A percentile compares a stretch with the other conserved stretches of the same genome.
Evolutionary conservation across 331 rosid genomes (phyloP).

Genomic region (Pyrus hybrid): DNA sequence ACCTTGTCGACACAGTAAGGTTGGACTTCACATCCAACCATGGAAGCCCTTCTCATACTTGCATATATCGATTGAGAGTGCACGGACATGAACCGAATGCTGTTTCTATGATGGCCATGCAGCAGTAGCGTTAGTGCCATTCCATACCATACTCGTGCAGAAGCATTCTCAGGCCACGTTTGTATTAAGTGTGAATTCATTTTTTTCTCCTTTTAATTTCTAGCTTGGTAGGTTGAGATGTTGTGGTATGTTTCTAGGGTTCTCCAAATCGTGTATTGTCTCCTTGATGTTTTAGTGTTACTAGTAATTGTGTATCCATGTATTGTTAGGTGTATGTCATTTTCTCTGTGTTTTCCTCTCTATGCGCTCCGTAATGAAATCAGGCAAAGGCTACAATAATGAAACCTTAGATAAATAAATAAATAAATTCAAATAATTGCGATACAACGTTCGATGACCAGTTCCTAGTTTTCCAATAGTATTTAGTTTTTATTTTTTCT

Average conservation of each 20-base stretch:
- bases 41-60: constrained; percentile 81
- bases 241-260: background rate
- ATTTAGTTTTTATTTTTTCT: too few relatives aligned
- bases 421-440: too few relatives aligned
- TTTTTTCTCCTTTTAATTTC: background rate
- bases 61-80: constrained; percentile 88
- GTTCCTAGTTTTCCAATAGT: too few relatives aligned
- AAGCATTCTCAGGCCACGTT: background rate
- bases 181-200: background rate
- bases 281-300: background rate
- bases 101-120: constrained; percentile 47
- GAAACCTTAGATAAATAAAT: too few relatives aligned
- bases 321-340: background rate
- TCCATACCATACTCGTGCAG: background rate
- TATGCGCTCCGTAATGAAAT: background rate
- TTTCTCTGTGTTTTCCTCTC: background rate
- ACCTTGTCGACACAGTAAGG: constrained; percentile 56
- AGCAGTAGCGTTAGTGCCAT: constrained; percentile 22
- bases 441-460: too few relatives aligned
- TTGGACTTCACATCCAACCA: constrained; percentile 83
- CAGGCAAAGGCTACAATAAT: background rate
- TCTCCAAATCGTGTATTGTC: background rate
- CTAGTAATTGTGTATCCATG: background rate
- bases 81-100: constrained; percentile 69
- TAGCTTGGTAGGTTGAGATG: constrained; percentile 3